phyloP scores from a whole-genome alignment of 1,284 basidiomycete species.

The Chondrostereum purpureum region DNA sequence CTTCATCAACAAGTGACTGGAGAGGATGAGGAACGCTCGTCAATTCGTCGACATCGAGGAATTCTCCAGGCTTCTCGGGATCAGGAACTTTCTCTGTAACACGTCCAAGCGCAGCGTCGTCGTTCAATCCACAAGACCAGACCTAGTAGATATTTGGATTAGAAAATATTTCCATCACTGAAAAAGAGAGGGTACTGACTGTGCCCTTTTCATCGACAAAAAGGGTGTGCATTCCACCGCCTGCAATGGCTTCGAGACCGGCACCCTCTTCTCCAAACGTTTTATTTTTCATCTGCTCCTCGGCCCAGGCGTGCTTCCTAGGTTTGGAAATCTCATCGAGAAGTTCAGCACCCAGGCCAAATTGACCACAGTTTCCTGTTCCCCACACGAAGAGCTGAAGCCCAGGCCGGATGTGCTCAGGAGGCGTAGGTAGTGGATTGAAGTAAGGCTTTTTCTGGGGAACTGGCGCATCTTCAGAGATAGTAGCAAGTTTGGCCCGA shows the following conservation, averaged over 20 bases:
- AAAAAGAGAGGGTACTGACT: slow-evolving; percentile 39
- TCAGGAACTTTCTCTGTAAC: slow-evolving; percentile 64
- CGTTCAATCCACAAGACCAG: slow-evolving; percentile 89
- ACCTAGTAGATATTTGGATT: slow-evolving; percentile 37
- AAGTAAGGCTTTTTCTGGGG: slow-evolving; percentile 46
- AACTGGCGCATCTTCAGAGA: slow-evolving; percentile 17
- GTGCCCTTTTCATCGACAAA: slow-evolving; percentile 81
- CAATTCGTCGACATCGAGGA: slow-evolving; percentile 71
- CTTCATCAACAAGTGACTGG: slow-evolving; percentile 62
- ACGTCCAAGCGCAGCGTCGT: slow-evolving; percentile 84
- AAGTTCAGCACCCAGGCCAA: slow-evolving; percentile 72
- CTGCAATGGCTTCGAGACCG: slow-evolving; percentile 71
- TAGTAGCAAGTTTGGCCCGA: slow-evolving; percentile 24
- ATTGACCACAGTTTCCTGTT: slow-evolving; percentile 83
- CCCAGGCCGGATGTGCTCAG: slow-evolving; percentile 45
- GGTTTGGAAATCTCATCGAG: slow-evolving; percentile 69
- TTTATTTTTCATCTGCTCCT: slow-evolving; percentile 56
- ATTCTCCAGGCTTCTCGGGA: slow-evolving; percentile 50
- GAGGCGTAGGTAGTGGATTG: slow-evolving; percentile 52
- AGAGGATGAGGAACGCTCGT: slow-evolving; percentile 74
- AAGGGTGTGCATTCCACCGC: slow-evolving; percentile 82
- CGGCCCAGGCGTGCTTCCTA: slow-evolving; percentile 59
- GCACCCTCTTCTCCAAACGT: slow-evolving; percentile 58
- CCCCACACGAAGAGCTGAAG: slow-evolving; percentile 80
- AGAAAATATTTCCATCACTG: slow-evolving; percentile 5